Conservation (phyloP, 2,329 filamentous ascomycete genomes). For the Aspergillus sp. region DNA sequence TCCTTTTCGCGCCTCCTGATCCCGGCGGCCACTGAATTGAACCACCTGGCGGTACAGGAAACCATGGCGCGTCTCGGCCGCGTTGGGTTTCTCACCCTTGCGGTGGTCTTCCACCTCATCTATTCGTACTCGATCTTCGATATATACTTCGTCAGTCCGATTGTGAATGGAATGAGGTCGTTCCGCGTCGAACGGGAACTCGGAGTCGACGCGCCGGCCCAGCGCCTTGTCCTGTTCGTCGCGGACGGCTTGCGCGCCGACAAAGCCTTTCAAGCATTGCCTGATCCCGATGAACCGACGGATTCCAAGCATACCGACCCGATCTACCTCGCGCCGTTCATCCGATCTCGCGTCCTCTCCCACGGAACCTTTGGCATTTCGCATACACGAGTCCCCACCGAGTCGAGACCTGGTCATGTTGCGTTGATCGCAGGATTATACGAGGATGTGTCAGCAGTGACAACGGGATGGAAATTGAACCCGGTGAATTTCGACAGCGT, state of each 20-base stretch:
- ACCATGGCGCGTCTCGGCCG: constrained; percentile 60
- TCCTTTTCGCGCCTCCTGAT: background rate
- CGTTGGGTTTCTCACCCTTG: constrained; percentile 81
- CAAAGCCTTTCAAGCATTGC: constrained; percentile 93
- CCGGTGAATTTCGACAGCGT: constrained; percentile 98
- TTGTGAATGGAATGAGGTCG: constrained; percentile 90
- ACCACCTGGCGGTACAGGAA: constrained; percentile 1
- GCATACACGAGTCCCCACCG: constrained; percentile 93
- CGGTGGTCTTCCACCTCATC: constrained; percentile 86
- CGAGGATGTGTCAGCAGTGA: constrained; percentile 96
- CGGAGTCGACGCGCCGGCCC: constrained; percentile 70
- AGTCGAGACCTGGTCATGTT: constrained; percentile 94
- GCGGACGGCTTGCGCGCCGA: constrained; percentile 97
- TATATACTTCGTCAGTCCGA: constrained; percentile 97
- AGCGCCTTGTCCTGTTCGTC: constrained; percentile 88
- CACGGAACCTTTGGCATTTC: constrained; percentile 96
- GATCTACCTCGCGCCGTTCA: constrained; percentile 82
- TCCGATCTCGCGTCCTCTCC: constrained; percentile 82
- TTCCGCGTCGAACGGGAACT: constrained; percentile 66
- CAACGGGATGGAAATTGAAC: constrained; percentile 97
- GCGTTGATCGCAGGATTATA: constrained; percentile 95
- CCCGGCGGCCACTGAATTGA: background rate
- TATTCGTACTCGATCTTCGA: constrained; percentile 97
- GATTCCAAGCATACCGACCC: constrained; percentile 44
- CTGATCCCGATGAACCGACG: constrained; percentile 59